phyloP scores from a whole-genome alignment of 73 alveolate species.

The Paramecium sexaurelia region DNA sequence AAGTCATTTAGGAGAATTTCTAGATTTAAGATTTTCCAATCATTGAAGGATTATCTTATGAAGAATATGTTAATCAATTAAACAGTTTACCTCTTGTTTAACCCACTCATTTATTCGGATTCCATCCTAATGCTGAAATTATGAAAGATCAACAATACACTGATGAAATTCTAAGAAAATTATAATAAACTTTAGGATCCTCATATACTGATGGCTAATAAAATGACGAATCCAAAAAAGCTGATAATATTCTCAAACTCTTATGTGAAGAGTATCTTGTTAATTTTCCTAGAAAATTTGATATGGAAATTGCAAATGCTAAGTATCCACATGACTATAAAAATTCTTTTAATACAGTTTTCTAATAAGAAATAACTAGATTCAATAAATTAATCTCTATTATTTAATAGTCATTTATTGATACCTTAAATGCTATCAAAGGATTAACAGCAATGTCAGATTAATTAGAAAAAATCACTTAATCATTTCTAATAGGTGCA shows the following conservation, averaged over 20 bases:
- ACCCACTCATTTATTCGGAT: conserved; percentile 97
- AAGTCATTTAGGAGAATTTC: neutral
- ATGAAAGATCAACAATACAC: conserved; percentile 90
- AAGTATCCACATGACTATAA: conserved; percentile 93
- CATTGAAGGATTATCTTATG: conserved; percentile 88
- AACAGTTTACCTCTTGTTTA: conserved; percentile 84
- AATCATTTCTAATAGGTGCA: conserved; percentile 76
- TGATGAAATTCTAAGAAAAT: neutral
- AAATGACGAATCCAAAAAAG: conserved; percentile 75
- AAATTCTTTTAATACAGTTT: conserved; percentile 79
- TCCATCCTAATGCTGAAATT: conserved; percentile 99
- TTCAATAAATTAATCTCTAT: conserved; percentile 72
- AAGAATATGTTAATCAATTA: conserved; percentile 75
- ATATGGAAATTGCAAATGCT: conserved; percentile 85
- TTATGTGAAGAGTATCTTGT: conserved; percentile 88
- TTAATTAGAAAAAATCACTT: conserved; percentile 83
- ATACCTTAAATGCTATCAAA: conserved; percentile 78
- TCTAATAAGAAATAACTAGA: conserved; percentile 83
- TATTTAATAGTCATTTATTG: conserved; percentile 72
- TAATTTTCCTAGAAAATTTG: conserved; percentile 90
- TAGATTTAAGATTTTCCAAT: conserved; percentile 76
- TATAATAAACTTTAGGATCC: conserved; percentile 69
- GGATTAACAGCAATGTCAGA: conserved; percentile 82
- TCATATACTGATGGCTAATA: conserved; percentile 76
- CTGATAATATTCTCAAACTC: conserved; percentile 74